These are phyloP conservation scores for Lentinula sp. DNA, from an alignment of 768 basidiomycete species.

Conservation along the genomic window DNA sequence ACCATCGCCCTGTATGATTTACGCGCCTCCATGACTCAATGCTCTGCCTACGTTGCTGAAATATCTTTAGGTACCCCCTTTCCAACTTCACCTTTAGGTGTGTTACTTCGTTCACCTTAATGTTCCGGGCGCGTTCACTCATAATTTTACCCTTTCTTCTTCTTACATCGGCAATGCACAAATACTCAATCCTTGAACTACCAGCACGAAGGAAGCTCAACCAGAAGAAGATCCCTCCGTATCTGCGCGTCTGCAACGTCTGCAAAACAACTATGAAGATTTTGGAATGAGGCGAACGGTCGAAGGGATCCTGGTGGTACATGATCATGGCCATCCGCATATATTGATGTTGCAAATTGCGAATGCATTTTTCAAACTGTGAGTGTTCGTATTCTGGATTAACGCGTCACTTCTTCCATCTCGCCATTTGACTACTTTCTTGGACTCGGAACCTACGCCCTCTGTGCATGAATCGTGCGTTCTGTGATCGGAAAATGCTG, in stretches of 20 bases:
- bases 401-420: constrained; percentile 1
- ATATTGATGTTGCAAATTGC: constrained; percentile 98
- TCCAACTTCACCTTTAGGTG: constrained; percentile 93
- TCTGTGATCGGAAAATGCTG: too few relatives aligned
- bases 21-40: background rate
- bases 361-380: constrained; percentile 99
- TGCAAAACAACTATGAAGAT: constrained; percentile 96
- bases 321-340: constrained; percentile 96
- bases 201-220: constrained; percentile 91
- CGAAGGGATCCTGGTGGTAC: constrained; percentile 84
- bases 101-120: background rate
- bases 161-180: constrained; percentile 7
- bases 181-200: constrained; percentile 6
- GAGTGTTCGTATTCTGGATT: constrained; percentile 22
- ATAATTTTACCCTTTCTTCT: background rate
- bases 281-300: constrained; percentile 96
- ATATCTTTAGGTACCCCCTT: constrained; percentile 58
- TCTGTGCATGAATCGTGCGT: background rate
- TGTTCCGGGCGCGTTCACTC: too few relatives aligned
- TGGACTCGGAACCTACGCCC: too few relatives aligned
- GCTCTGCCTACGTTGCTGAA: background rate
- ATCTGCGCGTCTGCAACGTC: constrained; percentile 85
- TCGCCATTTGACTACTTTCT: background rate
- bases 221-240: constrained; percentile 98
- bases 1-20: constrained; percentile 40